These are phyloP conservation scores for Melampsora larici-populina DNA, from an alignment of 1,284 basidiomycete species.

Conservation along the genomic window DNA sequence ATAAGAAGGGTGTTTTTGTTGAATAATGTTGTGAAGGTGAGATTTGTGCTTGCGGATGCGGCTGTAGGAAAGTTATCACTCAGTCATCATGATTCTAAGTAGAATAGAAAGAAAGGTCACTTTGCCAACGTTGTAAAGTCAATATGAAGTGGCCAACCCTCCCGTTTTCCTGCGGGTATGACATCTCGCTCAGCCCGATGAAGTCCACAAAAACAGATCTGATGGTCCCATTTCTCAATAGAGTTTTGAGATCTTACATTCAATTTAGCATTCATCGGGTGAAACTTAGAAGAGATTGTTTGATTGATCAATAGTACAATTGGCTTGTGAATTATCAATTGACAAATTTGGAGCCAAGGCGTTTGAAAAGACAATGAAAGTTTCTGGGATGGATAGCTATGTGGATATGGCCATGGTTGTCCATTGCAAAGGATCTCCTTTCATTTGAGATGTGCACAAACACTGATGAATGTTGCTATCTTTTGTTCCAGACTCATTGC, in stretches of 20 bases:
- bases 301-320: constrained; percentile 41
- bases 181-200: no score
- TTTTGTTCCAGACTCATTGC: constrained; percentile 35
- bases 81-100: no score
- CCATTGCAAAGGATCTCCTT: constrained; percentile 33
- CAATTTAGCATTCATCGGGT: constrained; percentile 42
- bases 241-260: constrained; percentile 43
- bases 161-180: no score
- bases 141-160: no score
- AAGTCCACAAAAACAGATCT: no score
- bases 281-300: constrained; percentile 40
- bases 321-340: constrained; percentile 43
- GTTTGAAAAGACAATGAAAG: constrained; percentile 42
- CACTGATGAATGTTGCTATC: not conserved
- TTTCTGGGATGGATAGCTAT: constrained; percentile 44
- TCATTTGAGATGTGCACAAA: not conserved
- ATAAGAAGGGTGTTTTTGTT: no score
- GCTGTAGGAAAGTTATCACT: no score
- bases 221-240: not conserved
- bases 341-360: constrained; percentile 44
- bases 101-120: no score
- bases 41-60: no score
- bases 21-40: no score
- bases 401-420: constrained; percentile 42
- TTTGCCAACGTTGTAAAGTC: no score